A percentile compares a stretch with the other conserved stretches of the same genome.
phyloP scores from a whole-genome alignment of 2,329 filamentous ascomycete species.

The Leptosphaerulina australis region DNA sequence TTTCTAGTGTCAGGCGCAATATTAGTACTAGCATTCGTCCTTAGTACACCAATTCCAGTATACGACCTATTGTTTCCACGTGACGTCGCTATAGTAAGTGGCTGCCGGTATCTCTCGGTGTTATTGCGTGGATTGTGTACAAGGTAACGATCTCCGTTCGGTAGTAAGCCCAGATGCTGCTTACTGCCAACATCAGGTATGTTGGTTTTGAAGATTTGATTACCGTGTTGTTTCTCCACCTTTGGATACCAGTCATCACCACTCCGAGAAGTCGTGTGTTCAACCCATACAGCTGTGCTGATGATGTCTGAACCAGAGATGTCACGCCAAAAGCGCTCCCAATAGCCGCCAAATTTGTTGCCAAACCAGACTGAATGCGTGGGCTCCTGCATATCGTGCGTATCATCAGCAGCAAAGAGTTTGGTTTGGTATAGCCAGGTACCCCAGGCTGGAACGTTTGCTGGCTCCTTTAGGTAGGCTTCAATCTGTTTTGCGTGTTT shows the following conservation, averaged over 20 bases:
- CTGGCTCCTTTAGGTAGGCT: constrained; percentile 18
- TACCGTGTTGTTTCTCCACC: constrained; percentile 13
- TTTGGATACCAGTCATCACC: constrained; percentile 17
- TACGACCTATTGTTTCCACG: constrained; percentile 5
- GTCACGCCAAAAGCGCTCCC: constrained; percentile 24
- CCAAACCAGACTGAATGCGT: constrained; percentile 22
- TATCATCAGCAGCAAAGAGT: constrained; percentile 17
- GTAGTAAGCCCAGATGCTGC: constrained; percentile 15
- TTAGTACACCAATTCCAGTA: constrained; percentile 19
- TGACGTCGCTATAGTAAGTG: constrained; percentile 20
- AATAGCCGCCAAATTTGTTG: constrained; percentile 13
- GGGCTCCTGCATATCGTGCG: constrained; percentile 21
- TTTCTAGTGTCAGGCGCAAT: constrained; percentile 21
- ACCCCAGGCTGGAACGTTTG: constrained; percentile 20
- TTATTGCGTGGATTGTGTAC: constrained; percentile 23
- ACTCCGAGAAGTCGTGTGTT: constrained; percentile 9
- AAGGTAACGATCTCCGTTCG: constrained; percentile 14
- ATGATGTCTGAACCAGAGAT: constrained; percentile 16
- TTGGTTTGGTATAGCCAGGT: constrained; percentile 22
- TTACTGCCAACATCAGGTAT: constrained; percentile 23
- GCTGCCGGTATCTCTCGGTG: constrained; percentile 14
- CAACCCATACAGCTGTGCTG: constrained; percentile 20
- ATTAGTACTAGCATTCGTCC: constrained; percentile 19
- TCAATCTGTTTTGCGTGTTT: constrained; percentile 21
- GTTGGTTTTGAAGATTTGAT: constrained; percentile 19